Base-by-base conservation (phyloP, 2,329 filamentous ascomycete species). In the Cordyceps cateniannulata region DNA sequence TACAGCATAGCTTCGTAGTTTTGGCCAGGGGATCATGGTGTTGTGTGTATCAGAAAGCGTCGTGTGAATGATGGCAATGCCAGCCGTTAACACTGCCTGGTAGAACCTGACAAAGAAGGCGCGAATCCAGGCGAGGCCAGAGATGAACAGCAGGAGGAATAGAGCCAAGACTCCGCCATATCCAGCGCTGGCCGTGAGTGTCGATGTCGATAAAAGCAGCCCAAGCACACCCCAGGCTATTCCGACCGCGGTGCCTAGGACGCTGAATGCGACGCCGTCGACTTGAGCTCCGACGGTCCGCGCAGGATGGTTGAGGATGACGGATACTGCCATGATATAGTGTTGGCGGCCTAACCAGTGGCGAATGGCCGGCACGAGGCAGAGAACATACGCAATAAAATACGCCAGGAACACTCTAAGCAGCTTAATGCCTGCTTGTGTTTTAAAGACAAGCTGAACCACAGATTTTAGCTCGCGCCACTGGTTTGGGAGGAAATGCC, bases 241-340 rank as follows among this genome's bases (percentile, higher is more conserved):
- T 1, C 83, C 83, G 32, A 76, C 73, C 5, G 78, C 78, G 1
- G 80, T 80, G 3, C 83, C 83, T 6, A 81, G 32, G n/a, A 77
- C 79, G 5, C 82, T 85, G 22, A 82, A 69, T 47, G 83, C 60
- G 4, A 78, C 70, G 2, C 83, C 83, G 66, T 86, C 83, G 24
- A 85, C 68, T 64, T 86, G 83, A 14, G 81, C 78, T 6, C 83
- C 83, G 56, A 85, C 66, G 1, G 81, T 79, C 42, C 83, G 75
- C 24, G 79, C 81, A 3, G 83, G 76, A 65, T 86, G 83, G 62
- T 85, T 85, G 49, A 85, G 65, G 22, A 85, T 77, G n/a, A 79
- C 73, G 2, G 83, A 85, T 52, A 86, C 69, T 4, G 76, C 78
- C 74, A 84, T 80, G 62, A 85, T 77, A 65, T 84, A 85, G 63